Base-by-base conservation (phyloP, 2,329 filamentous ascomycete genomes). In the Nannizziopsis barbatae region DNA sequence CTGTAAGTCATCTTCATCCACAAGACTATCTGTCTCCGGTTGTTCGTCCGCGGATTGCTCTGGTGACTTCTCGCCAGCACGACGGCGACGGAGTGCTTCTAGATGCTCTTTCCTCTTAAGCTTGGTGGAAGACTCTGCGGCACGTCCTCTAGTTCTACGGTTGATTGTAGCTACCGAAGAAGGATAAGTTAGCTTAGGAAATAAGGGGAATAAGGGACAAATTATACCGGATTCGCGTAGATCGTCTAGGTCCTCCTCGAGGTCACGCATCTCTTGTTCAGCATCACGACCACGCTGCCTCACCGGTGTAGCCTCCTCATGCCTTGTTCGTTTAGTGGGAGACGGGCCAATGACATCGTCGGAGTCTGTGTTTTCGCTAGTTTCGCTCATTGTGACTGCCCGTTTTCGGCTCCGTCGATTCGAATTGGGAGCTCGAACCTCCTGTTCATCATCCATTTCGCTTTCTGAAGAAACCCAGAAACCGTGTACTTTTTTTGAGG, bases 231-330 rank as follows among this genome's bases (percentile, higher is more conserved):
- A 72, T 50, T 70, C 68, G 40, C 65, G 62, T 3, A 73, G 60
- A 50, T 69, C 68, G 44, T 64, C 60, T 3, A 73, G 55, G 52
- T 73, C 71, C 44, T 71, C 69, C 33, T 68, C 62, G 1, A 73
- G 51, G 51, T 73, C 71, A 15, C 67, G 57, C 42, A 61, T 57
- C 46, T 66, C 64, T 50, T 69, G 61, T 15, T 61, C 50, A n/a
- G 38, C 41, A 27, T 33, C n/a, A n/a, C n/a, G 30, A 36, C 17
- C 17, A 17, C 20, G 30, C 5, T 52, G 53, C 12, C 53, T 55
- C 39, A 20, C 39, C 4, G 20, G 14, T 36, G 27, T 38, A 35
- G n/a, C 20, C 14, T 42, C 53, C 18, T 35, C 44, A 20, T 50
- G 53, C 37, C 50, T 58, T 18, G 55, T 54, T 37, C 58, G 57